These are phyloP conservation scores for thale cress (Arabidopsis thaliana) DNA, from an alignment of 345 rosid species.

Conservation along the genomic window TAIR10.1 NC_003070.9:25566001-25566500, in stretches of 20 bases:
- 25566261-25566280: neutral
- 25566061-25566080: constrained; percentile 26
- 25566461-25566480: neutral
- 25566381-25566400: neutral
- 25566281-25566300: neutral
- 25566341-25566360: neutral
- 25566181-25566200: neutral
- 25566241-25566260: neutral
- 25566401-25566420: neutral
- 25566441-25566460: neutral
- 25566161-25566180: neutral
- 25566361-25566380: neutral
- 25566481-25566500: neutral
- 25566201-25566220: neutral
- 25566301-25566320: neutral
- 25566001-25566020: neutral
- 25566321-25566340: neutral
- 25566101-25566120: neutral
- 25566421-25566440: neutral
- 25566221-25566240: neutral
- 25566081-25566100: constrained; percentile 4
- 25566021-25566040: constrained; percentile 25
- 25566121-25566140: neutral
- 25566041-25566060: constrained; percentile 13
- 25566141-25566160: neutral